Evolutionary conservation across 495 filamentous ascomycete species (phyloP).

Genomic region (Viridothelium virens): DNA sequence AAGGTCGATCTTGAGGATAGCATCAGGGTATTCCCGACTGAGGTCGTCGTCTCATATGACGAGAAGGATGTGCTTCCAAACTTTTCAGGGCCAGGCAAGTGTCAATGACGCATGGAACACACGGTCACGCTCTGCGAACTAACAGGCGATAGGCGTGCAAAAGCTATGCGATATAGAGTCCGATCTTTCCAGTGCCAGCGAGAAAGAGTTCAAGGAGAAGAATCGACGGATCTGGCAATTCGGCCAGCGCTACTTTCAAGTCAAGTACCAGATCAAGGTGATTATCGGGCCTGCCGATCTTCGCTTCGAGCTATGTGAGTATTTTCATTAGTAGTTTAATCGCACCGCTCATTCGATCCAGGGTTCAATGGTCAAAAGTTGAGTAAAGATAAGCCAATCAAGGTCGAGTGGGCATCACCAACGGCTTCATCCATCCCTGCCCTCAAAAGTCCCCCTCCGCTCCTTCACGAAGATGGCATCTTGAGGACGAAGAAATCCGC

Average conservation of each 20-base stretch:
- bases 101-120: not conserved
- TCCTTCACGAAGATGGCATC: constrained; percentile 5
- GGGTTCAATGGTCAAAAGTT: constrained; percentile 35
- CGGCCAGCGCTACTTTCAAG: constrained; percentile 33
- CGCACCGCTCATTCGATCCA: constrained; percentile 6
- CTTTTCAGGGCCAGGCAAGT: constrained; percentile 29
- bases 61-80: constrained; percentile 30
- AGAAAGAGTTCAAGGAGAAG: constrained; percentile 35
- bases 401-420: constrained; percentile 34
- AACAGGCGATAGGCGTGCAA: constrained; percentile 24
- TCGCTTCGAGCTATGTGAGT: constrained; percentile 35
- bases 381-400: constrained; percentile 35
- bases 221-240: constrained; percentile 37
- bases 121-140: not conserved
- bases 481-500: constrained; percentile 12
- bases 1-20: constrained; percentile 35
- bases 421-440: constrained; percentile 8
- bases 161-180: constrained; percentile 36
- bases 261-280: constrained; percentile 35
- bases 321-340: constrained; percentile 1
- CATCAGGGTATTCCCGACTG: constrained; percentile 32
- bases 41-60: constrained; percentile 30
- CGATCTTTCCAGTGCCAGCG: constrained; percentile 32
- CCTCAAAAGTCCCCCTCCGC: not conserved
- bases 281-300: constrained; percentile 35